Evolutionary conservation across 169 alveolate genomes (phyloP).

Genomic region (Babesia sp.): DNA sequence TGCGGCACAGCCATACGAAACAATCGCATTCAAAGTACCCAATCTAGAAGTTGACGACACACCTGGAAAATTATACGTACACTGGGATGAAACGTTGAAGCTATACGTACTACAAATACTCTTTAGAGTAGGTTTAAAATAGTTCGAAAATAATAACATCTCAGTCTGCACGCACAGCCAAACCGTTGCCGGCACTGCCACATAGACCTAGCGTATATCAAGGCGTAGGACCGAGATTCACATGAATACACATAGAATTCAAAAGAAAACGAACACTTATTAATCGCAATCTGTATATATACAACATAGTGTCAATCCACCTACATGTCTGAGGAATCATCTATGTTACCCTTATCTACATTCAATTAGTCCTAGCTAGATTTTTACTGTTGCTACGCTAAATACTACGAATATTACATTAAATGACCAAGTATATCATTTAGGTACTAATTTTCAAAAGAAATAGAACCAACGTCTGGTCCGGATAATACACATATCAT

Average conservation of each 20-base stretch:
- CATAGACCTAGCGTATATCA: constrained; percentile 57
- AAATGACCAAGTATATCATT: too few relatives aligned
- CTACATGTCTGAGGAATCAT: too few relatives aligned
- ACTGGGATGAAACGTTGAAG: constrained; percentile 92
- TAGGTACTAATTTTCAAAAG: not conserved
- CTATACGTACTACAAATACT: constrained; percentile 88
- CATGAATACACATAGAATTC: too few relatives aligned
- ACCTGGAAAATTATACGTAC: constrained; percentile 85
- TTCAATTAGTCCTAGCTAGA: too few relatives aligned
- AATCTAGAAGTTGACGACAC: constrained; percentile 85
- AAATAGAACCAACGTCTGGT: not conserved
- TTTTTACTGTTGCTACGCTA: too few relatives aligned
- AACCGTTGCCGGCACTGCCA: constrained; percentile 64
- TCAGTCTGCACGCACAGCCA: constrained; percentile 46
- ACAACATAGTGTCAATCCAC: too few relatives aligned
- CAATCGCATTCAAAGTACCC: constrained; percentile 95
- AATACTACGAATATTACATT: too few relatives aligned
- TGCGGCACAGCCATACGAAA: constrained; percentile 98
- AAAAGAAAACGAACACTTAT: too few relatives aligned
- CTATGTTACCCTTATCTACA: too few relatives aligned
- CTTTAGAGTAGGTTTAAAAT: constrained; percentile 68
- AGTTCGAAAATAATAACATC: not conserved
- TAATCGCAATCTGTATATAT: too few relatives aligned
- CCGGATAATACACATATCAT: not conserved
- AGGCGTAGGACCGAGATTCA: constrained; percentile 40